These are phyloP conservation scores for Porpolomopsis calyptriformis DNA, from an alignment of 768 basidiomycete species.

Conservation along the genomic window DNA sequence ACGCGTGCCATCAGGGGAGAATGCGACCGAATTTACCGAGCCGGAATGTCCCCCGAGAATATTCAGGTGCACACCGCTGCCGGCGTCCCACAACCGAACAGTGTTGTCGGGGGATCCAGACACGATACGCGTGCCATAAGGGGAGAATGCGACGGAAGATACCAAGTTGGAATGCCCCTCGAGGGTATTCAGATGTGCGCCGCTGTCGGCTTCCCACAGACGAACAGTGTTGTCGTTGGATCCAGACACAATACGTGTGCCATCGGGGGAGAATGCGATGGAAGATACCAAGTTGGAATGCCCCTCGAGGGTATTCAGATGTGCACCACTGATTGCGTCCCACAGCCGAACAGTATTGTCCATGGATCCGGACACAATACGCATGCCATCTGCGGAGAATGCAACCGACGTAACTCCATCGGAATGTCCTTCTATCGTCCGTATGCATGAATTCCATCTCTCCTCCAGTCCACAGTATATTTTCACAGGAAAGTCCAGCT, in stretches of 20 bases:
- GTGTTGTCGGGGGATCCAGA: not conserved
- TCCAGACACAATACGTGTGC: not conserved
- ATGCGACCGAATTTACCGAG: not conserved
- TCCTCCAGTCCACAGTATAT: too few relatives aligned
- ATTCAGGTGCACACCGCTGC: not conserved
- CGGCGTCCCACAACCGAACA: not conserved
- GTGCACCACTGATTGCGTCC: not conserved
- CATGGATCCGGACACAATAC: too few relatives aligned
- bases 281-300: not conserved
- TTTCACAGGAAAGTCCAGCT: too few relatives aligned
- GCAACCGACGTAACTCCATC: too few relatives aligned
- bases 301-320: not conserved
- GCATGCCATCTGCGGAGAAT: too few relatives aligned
- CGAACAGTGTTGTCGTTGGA: not conserved
- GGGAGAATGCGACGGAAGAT: not conserved
- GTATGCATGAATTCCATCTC: too few relatives aligned
- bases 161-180: not conserved
- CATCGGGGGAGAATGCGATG: not conserved
- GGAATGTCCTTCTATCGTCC: too few relatives aligned
- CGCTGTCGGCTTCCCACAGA: not conserved
- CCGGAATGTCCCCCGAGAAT: not conserved
- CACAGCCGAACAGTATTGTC: constrained; percentile 2
- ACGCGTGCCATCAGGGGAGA: not conserved
- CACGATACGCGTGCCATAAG: not conserved
- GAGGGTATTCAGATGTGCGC: not conserved